Base-by-base conservation (phyloP, 352 stramenopile species). In the Salisapilia sapeloensis region DNA sequence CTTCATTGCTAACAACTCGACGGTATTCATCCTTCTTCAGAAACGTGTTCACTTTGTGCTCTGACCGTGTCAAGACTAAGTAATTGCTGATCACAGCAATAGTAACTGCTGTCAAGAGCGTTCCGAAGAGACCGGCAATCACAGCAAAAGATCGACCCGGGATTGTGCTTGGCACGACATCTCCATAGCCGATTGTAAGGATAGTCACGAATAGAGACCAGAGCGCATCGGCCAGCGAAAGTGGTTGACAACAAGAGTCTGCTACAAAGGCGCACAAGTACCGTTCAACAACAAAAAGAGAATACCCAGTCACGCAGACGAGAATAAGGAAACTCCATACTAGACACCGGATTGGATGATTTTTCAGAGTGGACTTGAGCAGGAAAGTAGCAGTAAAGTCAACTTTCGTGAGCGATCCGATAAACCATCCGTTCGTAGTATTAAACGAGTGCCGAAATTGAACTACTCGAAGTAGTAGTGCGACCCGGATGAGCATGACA, bases 41-140 rank as follows among this genome's bases (percentile, higher is more conserved):
- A 33, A 85, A 85, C 28, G 70, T 50, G 27, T 82, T 78, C 11
- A 85, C 70, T 25, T 81, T 85, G 58, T 76, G 59, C 43, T 85
- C 70, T 2, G 65, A 82, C 12, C 70, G 63, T 26, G 62, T 81
- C 26, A 85, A 56, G 27, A 76, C 55, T 21, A 82, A 44, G 33
- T 81, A 77, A 22, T 62, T 70, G 36, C 58, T 80, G 53, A 78
- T 81, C 35, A 79, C 60, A 17, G 70, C 65, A 48, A 85, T 85
- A 18, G 59, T 85, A 18, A 77, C 60, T 23, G 70, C 63, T 16
- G 56, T 74, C 19, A 67, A 56, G 15, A 79, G 23, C 7, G 58
- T 78, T 16, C 65, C 65, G 6, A 60, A 61, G 23, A 71, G 31
- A 1, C 63, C 70, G 3, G 62, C 59, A 14, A 56, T 32, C 17